A percentile compares a stretch with the other conserved stretches of the same genome.
These are phyloP conservation scores for Vitellaria paradoxa DNA, from an alignment of 179 eudicot species.

Conservation along the genomic window DNA sequence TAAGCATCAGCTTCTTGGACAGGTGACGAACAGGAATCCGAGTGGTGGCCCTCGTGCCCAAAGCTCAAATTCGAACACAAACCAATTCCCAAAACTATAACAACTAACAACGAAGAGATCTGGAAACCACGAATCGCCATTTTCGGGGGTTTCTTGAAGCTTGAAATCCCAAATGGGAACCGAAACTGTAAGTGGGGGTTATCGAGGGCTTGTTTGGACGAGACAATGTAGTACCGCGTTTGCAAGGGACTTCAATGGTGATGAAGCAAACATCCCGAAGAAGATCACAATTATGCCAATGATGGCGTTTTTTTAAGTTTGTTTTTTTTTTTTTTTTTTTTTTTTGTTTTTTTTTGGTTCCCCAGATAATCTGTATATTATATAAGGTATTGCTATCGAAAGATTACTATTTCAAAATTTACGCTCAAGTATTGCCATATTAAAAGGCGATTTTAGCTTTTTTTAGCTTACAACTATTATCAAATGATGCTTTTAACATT, in stretches of 20 bases:
- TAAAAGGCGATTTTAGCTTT: no score
- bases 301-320: no score
- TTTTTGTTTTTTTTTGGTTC: no score
- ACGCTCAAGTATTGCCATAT: no score
- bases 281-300: constrained; percentile 45
- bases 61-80: constrained; percentile 24
- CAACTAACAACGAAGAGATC: constrained; percentile 20
- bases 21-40: constrained; percentile 21
- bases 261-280: constrained; percentile 47
- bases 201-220: background rate
- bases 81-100: constrained; percentile 14
- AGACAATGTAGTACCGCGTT: constrained; percentile 21
- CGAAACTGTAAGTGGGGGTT: background rate
- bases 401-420: no score
- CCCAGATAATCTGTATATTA: no score
- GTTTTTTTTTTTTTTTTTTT: no score
- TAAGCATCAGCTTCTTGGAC: constrained; percentile 19
- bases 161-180: background rate
- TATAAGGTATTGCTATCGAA: no score
- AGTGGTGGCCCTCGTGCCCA: constrained; percentile 28
- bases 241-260: constrained; percentile 54
- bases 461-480: no score
- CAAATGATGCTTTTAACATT: no score
- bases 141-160: constrained; percentile 10
- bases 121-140: constrained; percentile 29